Evolutionary conservation across 257 asterid genomes (phyloP).

Genomic region (Ocimum tenuiflorum): DNA sequence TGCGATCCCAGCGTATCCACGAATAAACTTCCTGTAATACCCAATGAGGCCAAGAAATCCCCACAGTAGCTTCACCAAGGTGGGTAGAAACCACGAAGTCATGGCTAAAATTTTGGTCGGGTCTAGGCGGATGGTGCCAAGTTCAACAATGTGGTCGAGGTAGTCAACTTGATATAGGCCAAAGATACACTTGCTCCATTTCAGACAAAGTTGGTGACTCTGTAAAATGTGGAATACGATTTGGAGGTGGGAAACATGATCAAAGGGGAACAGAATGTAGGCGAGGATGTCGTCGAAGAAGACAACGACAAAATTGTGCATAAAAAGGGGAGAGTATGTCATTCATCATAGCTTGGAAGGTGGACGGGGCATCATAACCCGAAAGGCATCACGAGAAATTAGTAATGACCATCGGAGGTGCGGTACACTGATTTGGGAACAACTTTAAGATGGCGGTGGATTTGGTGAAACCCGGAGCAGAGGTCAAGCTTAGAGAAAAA

Average conservation of each 20-base stretch:
- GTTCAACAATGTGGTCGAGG: neutral
- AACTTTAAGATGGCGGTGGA: neutral
- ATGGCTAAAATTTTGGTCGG: neutral
- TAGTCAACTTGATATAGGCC: neutral
- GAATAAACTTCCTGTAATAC: neutral
- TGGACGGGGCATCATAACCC: no score
- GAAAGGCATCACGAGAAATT: neutral
- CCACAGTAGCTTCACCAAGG: neutral
- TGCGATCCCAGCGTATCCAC: neutral
- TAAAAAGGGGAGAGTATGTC: neutral
- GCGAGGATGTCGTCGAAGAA: neutral
- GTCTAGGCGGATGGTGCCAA: neutral
- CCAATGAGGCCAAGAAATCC: neutral
- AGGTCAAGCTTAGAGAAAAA: neutral
- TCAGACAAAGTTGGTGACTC: neutral
- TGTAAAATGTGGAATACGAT: neutral
- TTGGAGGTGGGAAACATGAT: neutral
- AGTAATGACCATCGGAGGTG: no score
- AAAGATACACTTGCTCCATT: neutral
- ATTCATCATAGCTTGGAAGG: neutral
- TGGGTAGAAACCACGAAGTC: neutral
- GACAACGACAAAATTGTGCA: neutral
- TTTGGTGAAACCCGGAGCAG: neutral
- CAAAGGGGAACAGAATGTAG: neutral
- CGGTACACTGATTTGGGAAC: neutral